Conservation (phyloP, 352 stramenopile species). For the Discostella stelligera region DNA sequence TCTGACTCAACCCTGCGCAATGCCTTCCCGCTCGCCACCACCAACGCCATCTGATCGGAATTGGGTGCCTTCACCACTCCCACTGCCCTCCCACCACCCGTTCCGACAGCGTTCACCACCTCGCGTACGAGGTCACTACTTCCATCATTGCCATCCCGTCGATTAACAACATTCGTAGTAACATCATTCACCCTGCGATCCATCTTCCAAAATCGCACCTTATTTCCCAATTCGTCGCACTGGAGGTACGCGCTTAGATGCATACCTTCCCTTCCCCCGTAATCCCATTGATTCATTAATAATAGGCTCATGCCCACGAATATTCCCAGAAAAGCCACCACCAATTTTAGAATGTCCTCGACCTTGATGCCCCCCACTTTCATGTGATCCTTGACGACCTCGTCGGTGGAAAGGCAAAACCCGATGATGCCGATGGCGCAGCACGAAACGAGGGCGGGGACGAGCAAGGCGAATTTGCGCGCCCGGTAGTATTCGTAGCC, state of each 20-base stretch:
- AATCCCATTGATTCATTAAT: constrained; percentile 27
- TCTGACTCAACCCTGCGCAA: constrained; percentile 43
- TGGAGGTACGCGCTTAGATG: constrained; percentile 20
- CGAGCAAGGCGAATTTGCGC: constrained; percentile 23
- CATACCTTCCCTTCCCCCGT: constrained; percentile 23
- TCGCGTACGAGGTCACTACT: not conserved
- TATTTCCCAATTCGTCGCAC: constrained; percentile 17
- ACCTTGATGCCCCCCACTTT: constrained; percentile 11
- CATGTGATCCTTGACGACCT: constrained; percentile 17
- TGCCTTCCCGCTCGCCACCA: constrained; percentile 37
- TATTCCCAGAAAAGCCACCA: constrained; percentile 27
- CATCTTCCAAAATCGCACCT: constrained; percentile 20
- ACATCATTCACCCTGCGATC: constrained; percentile 21
- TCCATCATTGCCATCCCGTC: constrained; percentile 1
- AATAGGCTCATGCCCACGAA: constrained; percentile 15
- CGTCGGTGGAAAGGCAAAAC: constrained; percentile 23
- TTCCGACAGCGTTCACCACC: not conserved
- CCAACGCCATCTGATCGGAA: constrained; percentile 56
- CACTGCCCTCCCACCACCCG: constrained; percentile 32
- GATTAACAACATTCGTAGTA: not conserved
- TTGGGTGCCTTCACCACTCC: constrained; percentile 58
- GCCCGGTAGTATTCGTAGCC: constrained; percentile 15
- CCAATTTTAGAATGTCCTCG: constrained; percentile 22
- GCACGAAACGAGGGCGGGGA: constrained; percentile 7
- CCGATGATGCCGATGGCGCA: constrained; percentile 19